Evolutionary conservation across 2,329 filamentous ascomycete species (phyloP).

Genomic region (Cytospora piceicola): DNA sequence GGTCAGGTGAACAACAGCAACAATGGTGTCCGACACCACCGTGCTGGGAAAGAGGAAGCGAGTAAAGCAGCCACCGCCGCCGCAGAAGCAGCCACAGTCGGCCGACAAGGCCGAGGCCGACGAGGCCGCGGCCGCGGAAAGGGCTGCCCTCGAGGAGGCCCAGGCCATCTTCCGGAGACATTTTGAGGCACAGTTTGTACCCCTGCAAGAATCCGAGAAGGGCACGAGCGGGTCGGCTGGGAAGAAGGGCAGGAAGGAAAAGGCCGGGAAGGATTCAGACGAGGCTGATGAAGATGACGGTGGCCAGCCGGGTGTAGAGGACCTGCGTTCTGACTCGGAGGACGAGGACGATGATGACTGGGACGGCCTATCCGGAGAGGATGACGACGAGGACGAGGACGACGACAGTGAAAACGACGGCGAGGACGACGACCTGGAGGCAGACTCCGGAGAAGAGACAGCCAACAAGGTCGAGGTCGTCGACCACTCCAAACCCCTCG

Average conservation of each 20-base stretch:
- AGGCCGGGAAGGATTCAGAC: constrained; percentile 39
- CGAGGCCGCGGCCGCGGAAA: constrained; percentile 17
- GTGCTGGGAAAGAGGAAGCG: constrained; percentile 30
- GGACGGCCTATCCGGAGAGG: constrained; percentile 64
- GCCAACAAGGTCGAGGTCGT: constrained; percentile 58
- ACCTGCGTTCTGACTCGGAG: constrained; percentile 29
- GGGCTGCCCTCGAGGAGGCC: constrained; percentile 52
- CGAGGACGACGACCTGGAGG: constrained; percentile 33
- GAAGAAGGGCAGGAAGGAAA: constrained; percentile 38
- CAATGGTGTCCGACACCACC: constrained; percentile 17
- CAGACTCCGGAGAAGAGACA: constrained; percentile 31
- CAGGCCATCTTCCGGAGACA: constrained; percentile 79
- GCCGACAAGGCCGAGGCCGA: constrained; percentile 14
- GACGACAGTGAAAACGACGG: constrained; percentile 34
- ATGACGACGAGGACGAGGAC: constrained; percentile 45
- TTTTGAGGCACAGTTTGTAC: constrained; percentile 87
- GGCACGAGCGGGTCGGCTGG: constrained; percentile 34
- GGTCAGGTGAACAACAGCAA: constrained; percentile 1
- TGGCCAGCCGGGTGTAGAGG: constrained; percentile 36
- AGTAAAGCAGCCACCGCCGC: constrained; percentile 7
- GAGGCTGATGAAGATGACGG: constrained; percentile 34
- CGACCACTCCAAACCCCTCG: constrained; percentile 55
- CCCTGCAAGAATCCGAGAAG: constrained; percentile 54
- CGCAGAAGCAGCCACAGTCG: constrained; percentile 7
- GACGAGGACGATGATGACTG: constrained; percentile 51